Conservation (phyloP, 108 stramenopile genomes). For the Nitzschia putrida region DNA sequence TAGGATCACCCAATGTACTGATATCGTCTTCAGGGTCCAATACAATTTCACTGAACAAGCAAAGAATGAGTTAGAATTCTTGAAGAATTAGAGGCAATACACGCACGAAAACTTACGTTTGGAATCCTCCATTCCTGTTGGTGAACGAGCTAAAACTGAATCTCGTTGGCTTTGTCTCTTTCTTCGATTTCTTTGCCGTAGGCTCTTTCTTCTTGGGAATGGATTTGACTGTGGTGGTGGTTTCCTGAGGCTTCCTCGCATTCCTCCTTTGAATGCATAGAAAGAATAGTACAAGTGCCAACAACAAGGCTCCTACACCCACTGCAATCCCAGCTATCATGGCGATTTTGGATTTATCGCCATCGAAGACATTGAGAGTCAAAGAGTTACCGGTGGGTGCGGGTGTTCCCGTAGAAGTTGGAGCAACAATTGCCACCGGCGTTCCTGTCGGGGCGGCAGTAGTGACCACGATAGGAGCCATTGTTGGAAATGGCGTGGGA, state of each 20-base stretch:
- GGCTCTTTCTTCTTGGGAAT: background rate
- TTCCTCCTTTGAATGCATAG: background rate
- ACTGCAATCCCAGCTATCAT: constrained; percentile 34
- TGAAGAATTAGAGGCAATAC: background rate
- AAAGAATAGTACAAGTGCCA: constrained; percentile 15
- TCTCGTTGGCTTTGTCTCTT: background rate
- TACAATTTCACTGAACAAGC: constrained; percentile 26
- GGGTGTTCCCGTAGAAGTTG: too few species aligned
- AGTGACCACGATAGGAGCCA: too few species aligned
- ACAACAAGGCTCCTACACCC: constrained; percentile 29
- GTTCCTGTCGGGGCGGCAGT: too few species aligned
- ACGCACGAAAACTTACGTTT: background rate
- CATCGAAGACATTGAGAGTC: too few species aligned
- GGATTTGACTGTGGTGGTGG: background rate
- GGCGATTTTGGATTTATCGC: constrained; percentile 2
- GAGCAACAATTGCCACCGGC: too few species aligned
- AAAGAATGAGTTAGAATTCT: too few species aligned
- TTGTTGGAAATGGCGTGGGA: too few species aligned
- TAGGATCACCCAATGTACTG: constrained; percentile 78
- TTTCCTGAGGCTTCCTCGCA: background rate
- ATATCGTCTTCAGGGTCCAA: constrained; percentile 73
- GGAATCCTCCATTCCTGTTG: background rate
- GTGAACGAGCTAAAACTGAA: constrained; percentile 1
- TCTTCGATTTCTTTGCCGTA: background rate
- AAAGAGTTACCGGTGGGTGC: too few species aligned